These are phyloP conservation scores for Sclerotinia nivalis DNA, from an alignment of 2,329 filamentous ascomycete species.

Conservation along the genomic window DNA sequence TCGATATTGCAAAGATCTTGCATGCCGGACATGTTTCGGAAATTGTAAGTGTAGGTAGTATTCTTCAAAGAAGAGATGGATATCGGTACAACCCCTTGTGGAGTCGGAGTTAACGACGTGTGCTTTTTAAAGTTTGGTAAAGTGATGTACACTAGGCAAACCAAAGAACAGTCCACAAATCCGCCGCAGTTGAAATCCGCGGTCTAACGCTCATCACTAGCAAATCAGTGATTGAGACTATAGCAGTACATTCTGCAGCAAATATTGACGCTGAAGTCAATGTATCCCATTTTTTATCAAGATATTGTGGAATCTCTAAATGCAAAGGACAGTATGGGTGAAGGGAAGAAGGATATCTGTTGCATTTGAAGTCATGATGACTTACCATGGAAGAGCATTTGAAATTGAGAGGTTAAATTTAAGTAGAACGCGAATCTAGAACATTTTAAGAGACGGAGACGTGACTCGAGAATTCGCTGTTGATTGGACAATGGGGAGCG, in stretches of 20 bases:
- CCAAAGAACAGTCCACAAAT: neutral
- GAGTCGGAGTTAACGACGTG: neutral
- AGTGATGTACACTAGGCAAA: neutral
- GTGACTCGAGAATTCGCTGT: neutral
- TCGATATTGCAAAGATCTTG: conserved; percentile 39
- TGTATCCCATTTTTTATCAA: neutral
- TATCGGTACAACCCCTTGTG: conserved; percentile 32
- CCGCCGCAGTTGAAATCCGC: neutral
- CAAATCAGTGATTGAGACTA: neutral
- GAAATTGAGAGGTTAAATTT: neutral
- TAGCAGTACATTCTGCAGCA: neutral
- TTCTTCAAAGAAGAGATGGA: conserved; percentile 42
- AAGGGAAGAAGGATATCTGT: neutral
- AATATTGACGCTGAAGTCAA: neutral
- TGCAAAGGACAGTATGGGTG: conserved; percentile 1
- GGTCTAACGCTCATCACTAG: neutral
- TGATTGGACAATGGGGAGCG: neutral
- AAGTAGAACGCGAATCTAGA: neutral
- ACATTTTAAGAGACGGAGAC: neutral
- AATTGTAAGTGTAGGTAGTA: conserved; percentile 53
- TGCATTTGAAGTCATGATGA: neutral
- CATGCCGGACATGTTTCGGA: conserved; percentile 44
- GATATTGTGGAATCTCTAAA: neutral
- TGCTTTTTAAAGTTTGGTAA: neutral
- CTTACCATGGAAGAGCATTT: too few species aligned